Evolutionary conservation across 2,329 filamentous ascomycete genomes (phyloP), one percentile per base, ranked within the genome.

Genomic region (Blastomyces parvus): DNA sequence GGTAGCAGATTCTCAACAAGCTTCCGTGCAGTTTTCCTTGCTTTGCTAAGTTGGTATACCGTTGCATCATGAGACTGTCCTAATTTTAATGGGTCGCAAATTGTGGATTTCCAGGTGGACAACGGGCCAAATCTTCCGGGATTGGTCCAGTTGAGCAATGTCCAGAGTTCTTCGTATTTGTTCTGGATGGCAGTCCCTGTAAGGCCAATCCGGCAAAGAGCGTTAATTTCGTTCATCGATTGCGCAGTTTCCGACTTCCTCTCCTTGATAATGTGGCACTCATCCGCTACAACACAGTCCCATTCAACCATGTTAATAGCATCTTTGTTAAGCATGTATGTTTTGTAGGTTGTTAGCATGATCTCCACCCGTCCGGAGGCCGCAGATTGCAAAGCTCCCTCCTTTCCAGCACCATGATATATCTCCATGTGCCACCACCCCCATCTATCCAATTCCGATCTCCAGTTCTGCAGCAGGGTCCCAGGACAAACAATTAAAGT

Each of bases 101-200:
- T 90, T 46, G 84, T 86, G 25, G 83, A 81, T 70, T 86, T 88
- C 94, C 94, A 99, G 52, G 89, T 88, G 5, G 83, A 79, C 11
- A 89, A 76, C 0, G 86, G 84, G 0, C 86, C 86, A 66, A 88
- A 82, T 48, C 75, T 77, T 0, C 91, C 93, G 0, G 94, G 94
- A 69, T 95, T 94, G 0, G 91, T 92, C 94, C 94, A 99, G 73
- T 99, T 96, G 2, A 99, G 80, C 0, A 99, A 80, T 0, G 91
- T 95, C 93, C 93, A 99, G 0, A 99, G 82, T 74, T 99, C 94
- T 72, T 97, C 91, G 73, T 99, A 99, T 68, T 90, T 94, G 75
- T 99, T 99, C 73, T 99, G 94, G 55, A 99, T 97, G 0, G 93
- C 93, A 0, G 94, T 99, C 1, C 94, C 94, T 0, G 92, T 97